Base-by-base conservation (phyloP, 2,329 filamentous ascomycete genomes). In the Shiraia sp. region DNA sequence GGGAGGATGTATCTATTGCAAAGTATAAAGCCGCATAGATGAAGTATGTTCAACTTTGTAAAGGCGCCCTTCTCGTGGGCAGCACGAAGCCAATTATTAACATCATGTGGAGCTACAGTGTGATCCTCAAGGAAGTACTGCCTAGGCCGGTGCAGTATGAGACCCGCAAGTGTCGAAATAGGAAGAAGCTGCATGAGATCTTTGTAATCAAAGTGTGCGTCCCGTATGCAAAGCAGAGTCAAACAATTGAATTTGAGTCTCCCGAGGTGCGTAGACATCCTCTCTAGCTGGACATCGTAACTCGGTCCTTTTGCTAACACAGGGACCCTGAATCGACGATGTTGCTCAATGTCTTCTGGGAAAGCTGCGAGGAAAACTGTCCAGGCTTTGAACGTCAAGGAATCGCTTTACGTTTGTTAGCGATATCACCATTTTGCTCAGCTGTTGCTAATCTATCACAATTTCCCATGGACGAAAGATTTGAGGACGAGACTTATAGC, bases 11-110 rank as follows among this genome's bases (percentile, higher is more conserved):
- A 24, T 3, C 30, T 19, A 24, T 34, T 33, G n/a, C 32, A 33
- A 3, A 47, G 16, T 6, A 32, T 26, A 25, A 52, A 47, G 23
- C 47, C 29, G 23, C 41, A 43, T 7, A 61, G 35, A 2, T 53
- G 39, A 3, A 62, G 27, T 8, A 57, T 42, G 27, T 27, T 42
- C 10, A 63, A 39, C 23, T 47, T 49, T 9, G 28, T 35, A 14
- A 64, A 52, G 12, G 54, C 43, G n/a, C 31, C 24, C 23, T 42
- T 59, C 32, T 59, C 47, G 10, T 23, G 12, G 6, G 51, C 53
- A 16, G 49, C 51, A n/a, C 54, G 51, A 8, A 44, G 45, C 56
- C 59, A 64, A 28, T 45, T 35, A 13, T 42, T 40, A 19, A 62
- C 46, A 23, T 38, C 16, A 23, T n/a, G 44, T 14, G 40, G 31